Percentiles rank a stretch among this genome's conserved stretches.
phyloP scores from a whole-genome alignment of 139 green algal genomes.

The Picochlorum sp. region DNA sequence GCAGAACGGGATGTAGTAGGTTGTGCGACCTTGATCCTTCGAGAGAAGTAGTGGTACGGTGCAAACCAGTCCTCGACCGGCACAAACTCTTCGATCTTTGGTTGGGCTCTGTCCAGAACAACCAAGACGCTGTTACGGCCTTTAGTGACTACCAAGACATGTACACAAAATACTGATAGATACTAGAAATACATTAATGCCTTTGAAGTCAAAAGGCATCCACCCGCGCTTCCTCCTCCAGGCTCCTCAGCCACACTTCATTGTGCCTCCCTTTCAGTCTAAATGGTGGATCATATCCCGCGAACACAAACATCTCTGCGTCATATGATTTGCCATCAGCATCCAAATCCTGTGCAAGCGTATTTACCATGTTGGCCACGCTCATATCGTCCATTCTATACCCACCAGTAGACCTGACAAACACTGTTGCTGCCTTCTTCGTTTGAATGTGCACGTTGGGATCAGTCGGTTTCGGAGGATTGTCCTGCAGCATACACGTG shows the following conservation, averaged over 20 bases:
- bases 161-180: no score
- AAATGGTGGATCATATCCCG: slow-evolving; percentile 43
- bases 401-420: slow-evolving; percentile 47
- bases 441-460: slow-evolving; percentile 36
- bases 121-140: no score
- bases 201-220: no score
- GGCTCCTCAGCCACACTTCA: slow-evolving; percentile 19
- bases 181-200: no score
- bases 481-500: background rate
- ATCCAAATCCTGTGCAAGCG: slow-evolving; percentile 14
- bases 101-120: no score
- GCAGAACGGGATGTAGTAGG: no score
- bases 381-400: slow-evolving; percentile 32
- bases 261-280: slow-evolving; percentile 21
- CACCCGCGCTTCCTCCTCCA: no score
- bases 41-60: no score
- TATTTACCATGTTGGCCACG: slow-evolving; percentile 24
- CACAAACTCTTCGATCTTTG: no score
- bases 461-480: slow-evolving; percentile 40
- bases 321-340: slow-evolving; percentile 10
- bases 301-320: slow-evolving; percentile 9
- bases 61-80: no score
- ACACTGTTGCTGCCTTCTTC: slow-evolving; percentile 25
- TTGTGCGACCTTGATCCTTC: no score
- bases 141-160: no score